Evolutionary conservation across 2,329 filamentous ascomycete genomes (phyloP), one percentile per base, ranked within the genome.

Genomic region (Fusarium floridanum): DNA sequence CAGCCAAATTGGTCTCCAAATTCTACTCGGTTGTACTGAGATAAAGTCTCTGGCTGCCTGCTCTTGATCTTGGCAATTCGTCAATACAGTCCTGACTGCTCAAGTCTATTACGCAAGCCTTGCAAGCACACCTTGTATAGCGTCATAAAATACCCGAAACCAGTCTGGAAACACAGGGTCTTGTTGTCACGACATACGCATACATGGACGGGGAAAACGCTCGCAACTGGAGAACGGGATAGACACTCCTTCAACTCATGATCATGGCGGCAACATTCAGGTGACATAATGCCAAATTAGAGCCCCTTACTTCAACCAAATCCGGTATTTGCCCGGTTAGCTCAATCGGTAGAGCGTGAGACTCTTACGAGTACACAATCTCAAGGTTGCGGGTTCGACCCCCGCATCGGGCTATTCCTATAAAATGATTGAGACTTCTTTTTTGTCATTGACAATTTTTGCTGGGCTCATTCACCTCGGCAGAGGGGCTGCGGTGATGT

Each of bases 261-360:
- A 24, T 24, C 20, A 16, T 17, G 22, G 7, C 2, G 9, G 14
- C 2, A 17, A 5, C 8, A 17, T 1, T 8, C 22, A 3, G 43
- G 43, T 48, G 1, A 2, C 2, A 48, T 16, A 9, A 10, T 24
- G 14, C 6, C 8, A 10, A 50, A 17, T 5, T 17, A 9, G 14
- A 50, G 3, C 8, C 9, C 16, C 0, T 2, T 11, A 14, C 16
- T 22, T 8, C 48, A 53, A 53, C 24, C 24, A 29, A 53, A 29
- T 53, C 48, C 24, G 48, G 48, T 29, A 12, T 27, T 20, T 24
- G 75, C 75, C 75, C 73, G 75, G 75, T 74, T 77, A 80, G 77
- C 76, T 80, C 75, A 79, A 80, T 80, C 74, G 76, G 78, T 91
- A 91, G 89, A 91, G 89, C 88, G 89, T 90, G 86, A 90, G 90